A percentile compares a stretch with the other conserved stretches of the same genome.
phyloP scores from a whole-genome alignment of 345 rosid species.

The Brassica juncea region DNA sequence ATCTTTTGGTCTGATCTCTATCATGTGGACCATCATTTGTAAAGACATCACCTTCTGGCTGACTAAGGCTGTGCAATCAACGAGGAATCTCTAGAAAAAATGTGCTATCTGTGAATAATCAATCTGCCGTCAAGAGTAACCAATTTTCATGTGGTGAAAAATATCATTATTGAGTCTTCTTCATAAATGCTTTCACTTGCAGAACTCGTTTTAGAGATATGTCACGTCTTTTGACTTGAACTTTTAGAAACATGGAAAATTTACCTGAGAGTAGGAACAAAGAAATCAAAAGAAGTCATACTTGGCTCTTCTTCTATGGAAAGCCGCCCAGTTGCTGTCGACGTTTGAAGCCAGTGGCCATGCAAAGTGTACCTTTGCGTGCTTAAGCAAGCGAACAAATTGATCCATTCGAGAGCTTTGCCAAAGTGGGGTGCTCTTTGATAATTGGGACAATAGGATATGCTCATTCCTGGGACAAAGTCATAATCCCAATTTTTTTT shows the following conservation, averaged over 20 bases:
- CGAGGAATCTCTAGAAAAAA: slow-evolving; percentile 76
- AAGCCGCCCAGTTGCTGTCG: slow-evolving; percentile 93
- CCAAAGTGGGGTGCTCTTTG: slow-evolving; percentile 86
- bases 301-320: slow-evolving; percentile 98
- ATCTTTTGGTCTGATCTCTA: slow-evolving; percentile 87
- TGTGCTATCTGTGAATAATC: slow-evolving; percentile 90
- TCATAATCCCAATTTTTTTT: slow-evolving; percentile 2
- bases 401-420: slow-evolving; percentile 90
- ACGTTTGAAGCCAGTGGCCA: slow-evolving; percentile 97
- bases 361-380: slow-evolving; percentile 75
- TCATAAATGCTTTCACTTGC: not conserved
- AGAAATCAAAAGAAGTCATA: slow-evolving; percentile 53
- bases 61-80: slow-evolving; percentile 68
- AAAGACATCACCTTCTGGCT: slow-evolving; percentile 86
- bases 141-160: slow-evolving; percentile 70
- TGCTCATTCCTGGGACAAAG: slow-evolving; percentile 75
- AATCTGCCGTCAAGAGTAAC: slow-evolving; percentile 87
- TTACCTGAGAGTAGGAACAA: slow-evolving; percentile 87
- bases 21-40: slow-evolving; percentile 64
- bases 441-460: slow-evolving; percentile 77
- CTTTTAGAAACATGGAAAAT: not conserved
- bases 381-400: slow-evolving; percentile 71
- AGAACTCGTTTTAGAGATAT: too few relatives aligned
- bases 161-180: not conserved
- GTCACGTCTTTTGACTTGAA: not conserved